Base-by-base conservation (phyloP, 139 green algal species). In the Pseudopediastrum boryanum region DNA sequence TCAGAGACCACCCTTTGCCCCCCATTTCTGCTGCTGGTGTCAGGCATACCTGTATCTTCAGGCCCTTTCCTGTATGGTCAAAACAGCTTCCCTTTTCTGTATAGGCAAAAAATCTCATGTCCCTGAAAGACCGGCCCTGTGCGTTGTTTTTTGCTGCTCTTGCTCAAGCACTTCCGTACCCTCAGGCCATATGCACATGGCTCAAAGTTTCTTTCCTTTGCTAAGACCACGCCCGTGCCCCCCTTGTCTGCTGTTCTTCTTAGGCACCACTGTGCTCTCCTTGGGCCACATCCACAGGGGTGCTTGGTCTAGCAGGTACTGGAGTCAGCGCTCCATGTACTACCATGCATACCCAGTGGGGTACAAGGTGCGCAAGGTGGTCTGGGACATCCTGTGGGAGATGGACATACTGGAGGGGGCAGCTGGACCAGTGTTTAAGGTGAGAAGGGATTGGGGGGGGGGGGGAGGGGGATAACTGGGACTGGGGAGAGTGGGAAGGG, bases 321-420 rank as follows among this genome's bases (percentile, higher is more conserved):
- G 66, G 66, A 48, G 27, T 21, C 25, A 23, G 12, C 43, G 66
- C 29, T 42, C 9, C 42, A 29, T 59, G 42, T 74, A 48, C 44
- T 38, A 33, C 7, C 66, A 74, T 41, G 41, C 41, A 8, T 74
- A 52, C 48, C 42, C 56, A 44, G 41, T 74, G 46, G 66, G 66
- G 12, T 74, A 74, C n/a, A 13, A 25, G 6, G 66, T 44, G 16
- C 39, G 36, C 42, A 74, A 74, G 42, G 41, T 31, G 41, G 66
- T 38, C 12, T 74, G 56, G n/a, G 44, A 33, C 25, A 43, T 43
- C 41, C 56, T 44, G 16, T 74, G 66, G 66, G 23, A 23, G n/a
- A 74, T 74, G 66, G 41, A 27, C 42, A 74, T 74, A 43, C 56
- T 25, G 25, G 66, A 43, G 42, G 66, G 2, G 33, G 66, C 56